These are phyloP conservation scores for Tricholoma terreum DNA, from an alignment of 768 basidiomycete genomes.

Conservation along the genomic window DNA sequence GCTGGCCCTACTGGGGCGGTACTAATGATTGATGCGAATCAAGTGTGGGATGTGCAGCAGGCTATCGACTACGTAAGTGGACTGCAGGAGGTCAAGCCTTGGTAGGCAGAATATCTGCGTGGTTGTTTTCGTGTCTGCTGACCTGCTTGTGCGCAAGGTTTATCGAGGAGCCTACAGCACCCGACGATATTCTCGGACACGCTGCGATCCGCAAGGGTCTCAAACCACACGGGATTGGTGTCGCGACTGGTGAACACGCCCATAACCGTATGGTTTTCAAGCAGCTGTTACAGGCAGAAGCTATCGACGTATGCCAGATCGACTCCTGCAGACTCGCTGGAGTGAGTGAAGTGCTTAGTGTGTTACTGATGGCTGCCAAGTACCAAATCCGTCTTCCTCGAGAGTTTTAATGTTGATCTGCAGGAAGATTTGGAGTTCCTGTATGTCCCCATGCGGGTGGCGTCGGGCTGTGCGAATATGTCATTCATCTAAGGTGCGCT, in stretches of 20 bases:
- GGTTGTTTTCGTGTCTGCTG: background rate
- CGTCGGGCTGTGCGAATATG: slow-evolving; percentile 90
- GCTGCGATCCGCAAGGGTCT: slow-evolving; percentile 76
- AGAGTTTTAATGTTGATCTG: background rate
- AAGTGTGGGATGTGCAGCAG: slow-evolving; percentile 92
- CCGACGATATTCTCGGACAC: slow-evolving; percentile 86
- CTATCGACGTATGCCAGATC: slow-evolving; percentile 94
- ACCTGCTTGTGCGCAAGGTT: slow-evolving; percentile 49
- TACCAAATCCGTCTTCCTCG: slow-evolving; percentile 25
- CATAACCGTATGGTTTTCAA: slow-evolving; percentile 97
- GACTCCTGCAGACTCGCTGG: slow-evolving; percentile 93
- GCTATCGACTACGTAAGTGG: slow-evolving; percentile 89
- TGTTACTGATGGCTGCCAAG: slow-evolving; percentile 90
- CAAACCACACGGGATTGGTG: slow-evolving; percentile 77
- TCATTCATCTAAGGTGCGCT: slow-evolving; percentile 71
- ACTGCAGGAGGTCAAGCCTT: slow-evolving; percentile 79
- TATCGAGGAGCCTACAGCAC: slow-evolving; percentile 92
- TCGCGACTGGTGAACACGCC: slow-evolving; percentile 93
- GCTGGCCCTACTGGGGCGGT: slow-evolving; percentile 93
- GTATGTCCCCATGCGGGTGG: slow-evolving; percentile 96
- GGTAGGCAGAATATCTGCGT: slow-evolving; percentile 43
- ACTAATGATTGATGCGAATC: slow-evolving; percentile 97
- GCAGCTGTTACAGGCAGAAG: slow-evolving; percentile 85
- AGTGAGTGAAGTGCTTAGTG: slow-evolving; percentile 89
- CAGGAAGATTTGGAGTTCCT: slow-evolving; percentile 69